These are phyloP conservation scores for Strombidium stylifer DNA, from an alignment of 73 alveolate species.

Conservation along the genomic window DNA sequence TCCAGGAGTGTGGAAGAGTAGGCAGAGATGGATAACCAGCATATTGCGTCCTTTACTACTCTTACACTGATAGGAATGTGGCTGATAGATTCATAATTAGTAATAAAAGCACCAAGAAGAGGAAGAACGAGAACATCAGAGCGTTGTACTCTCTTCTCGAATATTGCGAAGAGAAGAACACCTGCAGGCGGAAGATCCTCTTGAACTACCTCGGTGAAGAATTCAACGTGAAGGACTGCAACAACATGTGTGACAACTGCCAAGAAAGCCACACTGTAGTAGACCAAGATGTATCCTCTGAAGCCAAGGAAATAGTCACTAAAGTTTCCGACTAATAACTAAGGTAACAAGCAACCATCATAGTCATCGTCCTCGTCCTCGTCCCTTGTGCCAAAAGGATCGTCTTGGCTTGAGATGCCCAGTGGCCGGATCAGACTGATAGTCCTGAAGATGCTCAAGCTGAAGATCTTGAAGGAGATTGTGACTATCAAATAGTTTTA, in stretches of 20 bases:
- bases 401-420: too few relatives aligned
- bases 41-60: conserved; percentile 85
- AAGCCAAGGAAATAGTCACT: too few relatives aligned
- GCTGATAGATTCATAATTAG: conserved; percentile 60
- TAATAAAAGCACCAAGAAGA: conserved; percentile 6
- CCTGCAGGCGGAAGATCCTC: conserved; percentile 70
- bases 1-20: conserved; percentile 95
- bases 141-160: conserved; percentile 52
- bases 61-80: conserved; percentile 75
- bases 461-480: too few relatives aligned
- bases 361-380: too few relatives aligned
- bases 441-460: too few relatives aligned
- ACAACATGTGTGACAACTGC: conserved; percentile 55
- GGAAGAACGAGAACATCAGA: conserved; percentile 50
- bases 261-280: conserved; percentile 12
- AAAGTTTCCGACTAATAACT: too few relatives aligned
- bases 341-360: too few relatives aligned
- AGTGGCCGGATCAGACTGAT: too few relatives aligned
- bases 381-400: too few relatives aligned
- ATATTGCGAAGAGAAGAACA: conserved; percentile 70
- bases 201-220: conserved; percentile 79
- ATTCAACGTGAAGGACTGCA: conserved; percentile 66
- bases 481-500: too few relatives aligned
- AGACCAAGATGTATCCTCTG: too few relatives aligned
- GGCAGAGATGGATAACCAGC: conserved; percentile 94